phyloP scores from a whole-genome alignment of 371 early-diverging fungal species.

The Mortierella sp. region DNA sequence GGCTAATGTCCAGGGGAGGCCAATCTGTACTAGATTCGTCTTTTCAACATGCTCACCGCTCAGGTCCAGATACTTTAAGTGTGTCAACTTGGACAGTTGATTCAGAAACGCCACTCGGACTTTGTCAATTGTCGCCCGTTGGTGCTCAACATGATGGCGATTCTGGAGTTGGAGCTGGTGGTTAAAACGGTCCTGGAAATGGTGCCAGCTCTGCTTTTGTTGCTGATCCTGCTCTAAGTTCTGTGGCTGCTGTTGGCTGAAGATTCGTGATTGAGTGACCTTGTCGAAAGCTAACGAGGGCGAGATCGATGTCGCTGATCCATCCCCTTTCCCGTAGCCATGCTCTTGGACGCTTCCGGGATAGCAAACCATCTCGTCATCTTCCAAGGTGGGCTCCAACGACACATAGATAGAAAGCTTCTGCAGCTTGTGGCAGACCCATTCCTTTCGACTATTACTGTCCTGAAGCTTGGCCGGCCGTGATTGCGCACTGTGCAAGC shows the following conservation, averaged over 20 bases:
- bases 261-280: not conserved
- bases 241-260: not conserved
- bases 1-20: constrained; percentile 28
- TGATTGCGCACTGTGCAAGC: not conserved
- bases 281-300: not conserved
- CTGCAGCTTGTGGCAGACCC: constrained; percentile 8
- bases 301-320: not conserved
- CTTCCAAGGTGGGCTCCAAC: not conserved
- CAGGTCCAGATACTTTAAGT: constrained; percentile 31
- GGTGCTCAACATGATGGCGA: not conserved
- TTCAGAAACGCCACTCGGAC: constrained; percentile 21
- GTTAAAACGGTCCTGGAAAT: not conserved
- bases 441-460: not conserved
- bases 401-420: constrained; percentile 14
- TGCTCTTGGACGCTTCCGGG: not conserved
- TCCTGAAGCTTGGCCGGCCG: not conserved
- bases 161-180: not conserved
- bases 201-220: not conserved
- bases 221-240: constrained; percentile 2
- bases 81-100: constrained; percentile 26
- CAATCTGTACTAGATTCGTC: constrained; percentile 29
- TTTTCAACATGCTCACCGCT: constrained; percentile 39
- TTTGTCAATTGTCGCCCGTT: not conserved
- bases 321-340: not conserved
- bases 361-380: constrained; percentile 4